These are phyloP conservation scores for Fusarium falciforme DNA, from an alignment of 2,329 filamentous ascomycete species.

Conservation along the genomic window DNA sequence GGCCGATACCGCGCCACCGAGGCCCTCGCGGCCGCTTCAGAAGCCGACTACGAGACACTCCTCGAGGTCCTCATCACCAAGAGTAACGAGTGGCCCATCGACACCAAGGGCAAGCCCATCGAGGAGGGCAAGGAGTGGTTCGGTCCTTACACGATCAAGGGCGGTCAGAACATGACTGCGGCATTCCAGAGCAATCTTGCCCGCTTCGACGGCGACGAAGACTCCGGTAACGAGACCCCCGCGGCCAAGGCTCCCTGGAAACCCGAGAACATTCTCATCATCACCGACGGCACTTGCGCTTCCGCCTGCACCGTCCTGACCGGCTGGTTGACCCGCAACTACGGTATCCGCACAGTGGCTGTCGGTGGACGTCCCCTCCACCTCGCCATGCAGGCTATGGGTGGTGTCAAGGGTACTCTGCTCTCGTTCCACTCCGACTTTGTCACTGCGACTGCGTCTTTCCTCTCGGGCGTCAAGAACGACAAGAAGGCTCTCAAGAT, in stretches of 20 bases:
- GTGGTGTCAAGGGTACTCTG: slow-evolving; percentile 70
- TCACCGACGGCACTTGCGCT: slow-evolving; percentile 41
- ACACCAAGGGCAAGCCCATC: slow-evolving; percentile 17
- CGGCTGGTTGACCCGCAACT: slow-evolving; percentile 49
- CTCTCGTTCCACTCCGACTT: slow-evolving; percentile 30
- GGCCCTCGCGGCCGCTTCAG: slow-evolving; percentile 28
- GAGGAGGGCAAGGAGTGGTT: slow-evolving; percentile 37
- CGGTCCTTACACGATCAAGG: slow-evolving; percentile 34
- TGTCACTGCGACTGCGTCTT: neutral
- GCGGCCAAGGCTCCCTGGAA: slow-evolving; percentile 35
- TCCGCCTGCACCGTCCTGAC: slow-evolving; percentile 43
- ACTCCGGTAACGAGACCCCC: slow-evolving; percentile 22
- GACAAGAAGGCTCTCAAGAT: slow-evolving; percentile 13
- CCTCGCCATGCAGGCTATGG: slow-evolving; percentile 69
- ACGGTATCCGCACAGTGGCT: slow-evolving; percentile 52
- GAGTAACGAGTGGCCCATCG: slow-evolving; percentile 24
- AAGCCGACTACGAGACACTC: slow-evolving; percentile 33
- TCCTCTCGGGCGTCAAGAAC: slow-evolving; percentile 21
- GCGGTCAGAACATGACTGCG: slow-evolving; percentile 35
- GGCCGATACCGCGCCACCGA: slow-evolving; percentile 38
- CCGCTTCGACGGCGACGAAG: slow-evolving; percentile 35
- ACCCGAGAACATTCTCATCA: slow-evolving; percentile 39
- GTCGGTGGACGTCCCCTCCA: slow-evolving; percentile 70
- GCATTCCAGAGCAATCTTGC: slow-evolving; percentile 31
- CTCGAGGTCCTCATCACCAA: slow-evolving; percentile 19